A percentile compares a stretch with the other conserved stretches of the same genome.
Conservation (phyloP, 208 protist genomes). For the Acanthamoeba triangularis region DNA sequence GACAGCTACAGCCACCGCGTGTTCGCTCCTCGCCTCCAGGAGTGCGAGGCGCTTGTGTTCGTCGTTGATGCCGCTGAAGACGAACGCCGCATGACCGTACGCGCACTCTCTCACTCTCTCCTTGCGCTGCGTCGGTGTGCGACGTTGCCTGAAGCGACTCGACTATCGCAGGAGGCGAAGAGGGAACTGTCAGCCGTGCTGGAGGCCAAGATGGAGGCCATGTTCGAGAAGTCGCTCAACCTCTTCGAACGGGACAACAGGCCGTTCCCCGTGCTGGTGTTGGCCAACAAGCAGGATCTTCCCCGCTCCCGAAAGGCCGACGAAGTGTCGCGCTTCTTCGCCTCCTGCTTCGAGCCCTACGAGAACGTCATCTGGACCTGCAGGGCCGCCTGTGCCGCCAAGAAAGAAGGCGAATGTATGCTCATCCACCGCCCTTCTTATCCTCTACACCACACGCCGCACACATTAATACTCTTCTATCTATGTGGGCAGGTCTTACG, state of each 20-base stretch:
- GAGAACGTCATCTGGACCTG: constrained; percentile 36
- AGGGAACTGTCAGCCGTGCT: background rate
- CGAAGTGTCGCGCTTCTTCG: background rate
- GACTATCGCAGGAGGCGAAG: background rate
- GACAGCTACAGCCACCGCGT: constrained; percentile 41
- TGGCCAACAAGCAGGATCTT: constrained; percentile 61
- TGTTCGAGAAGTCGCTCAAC: constrained; percentile 40
- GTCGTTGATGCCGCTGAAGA: constrained; percentile 6
- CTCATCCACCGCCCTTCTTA: no score
- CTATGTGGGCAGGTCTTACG: background rate
- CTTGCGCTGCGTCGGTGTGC: no score
- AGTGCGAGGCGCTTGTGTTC: constrained; percentile 51
- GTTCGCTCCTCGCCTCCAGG: background rate
- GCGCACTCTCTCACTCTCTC: no score
- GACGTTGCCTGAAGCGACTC: background rate
- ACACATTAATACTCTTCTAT: background rate
- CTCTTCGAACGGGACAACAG: constrained; percentile 21
- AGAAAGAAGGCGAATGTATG: background rate
- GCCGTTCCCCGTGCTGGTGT: constrained; percentile 21
- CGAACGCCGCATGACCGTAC: constrained; percentile 1
- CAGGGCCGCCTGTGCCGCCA: background rate
- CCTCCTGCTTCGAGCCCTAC: constrained; percentile 42
- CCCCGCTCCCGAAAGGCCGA: background rate
- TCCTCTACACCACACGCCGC: background rate
- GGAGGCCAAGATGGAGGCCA: constrained; percentile 29